Conservation (phyloP, 495 filamentous ascomycete species). For the Beverwykella pulmonaria region DNA sequence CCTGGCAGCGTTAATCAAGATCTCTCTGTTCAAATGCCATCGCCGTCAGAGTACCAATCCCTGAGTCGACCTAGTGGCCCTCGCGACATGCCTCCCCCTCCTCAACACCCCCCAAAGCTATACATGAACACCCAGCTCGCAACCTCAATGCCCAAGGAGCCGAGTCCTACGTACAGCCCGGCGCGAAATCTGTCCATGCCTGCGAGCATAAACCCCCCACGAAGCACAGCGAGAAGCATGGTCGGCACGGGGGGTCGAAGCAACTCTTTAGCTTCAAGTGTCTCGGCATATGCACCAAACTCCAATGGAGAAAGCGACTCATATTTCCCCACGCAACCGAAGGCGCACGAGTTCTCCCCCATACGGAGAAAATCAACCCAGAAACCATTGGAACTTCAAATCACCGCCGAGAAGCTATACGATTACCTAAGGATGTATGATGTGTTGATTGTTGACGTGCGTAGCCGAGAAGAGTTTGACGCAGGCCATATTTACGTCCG, state of each 20-base stretch:
- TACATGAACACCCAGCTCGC: slow-evolving; percentile 56
- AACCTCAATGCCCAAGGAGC: slow-evolving; percentile 70
- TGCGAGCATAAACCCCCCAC: slow-evolving; percentile 55
- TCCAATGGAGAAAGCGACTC: slow-evolving; percentile 36
- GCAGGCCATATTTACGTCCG: slow-evolving; percentile 81
- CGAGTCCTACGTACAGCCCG: slow-evolving; percentile 86
- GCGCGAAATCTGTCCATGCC: slow-evolving; percentile 59
- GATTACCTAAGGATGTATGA: slow-evolving; percentile 63
- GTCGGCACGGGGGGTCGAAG: slow-evolving; percentile 44
- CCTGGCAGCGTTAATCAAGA: slow-evolving; percentile 15
- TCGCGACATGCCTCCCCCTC: slow-evolving; percentile 59
- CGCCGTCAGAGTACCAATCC: slow-evolving; percentile 46
- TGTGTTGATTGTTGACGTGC: slow-evolving; percentile 83
- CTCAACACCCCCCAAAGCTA: slow-evolving; percentile 57
- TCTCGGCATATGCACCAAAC: slow-evolving; percentile 37
- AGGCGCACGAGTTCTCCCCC: slow-evolving; percentile 2
- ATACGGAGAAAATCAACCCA: slow-evolving; percentile 47
- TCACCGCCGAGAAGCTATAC: slow-evolving; percentile 67
- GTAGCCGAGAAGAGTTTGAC: slow-evolving; percentile 79
- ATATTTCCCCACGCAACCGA: slow-evolving; percentile 41
- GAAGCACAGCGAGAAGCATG: slow-evolving; percentile 48
- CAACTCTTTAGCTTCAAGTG: slow-evolving; percentile 39
- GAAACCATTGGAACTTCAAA: slow-evolving; percentile 62
- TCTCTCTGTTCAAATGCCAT: slow-evolving; percentile 42
- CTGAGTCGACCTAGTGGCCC: slow-evolving; percentile 54